Evolutionary conservation across 2,329 filamentous ascomycete species (phyloP).

Genomic region (Hypoxylon sp.): DNA sequence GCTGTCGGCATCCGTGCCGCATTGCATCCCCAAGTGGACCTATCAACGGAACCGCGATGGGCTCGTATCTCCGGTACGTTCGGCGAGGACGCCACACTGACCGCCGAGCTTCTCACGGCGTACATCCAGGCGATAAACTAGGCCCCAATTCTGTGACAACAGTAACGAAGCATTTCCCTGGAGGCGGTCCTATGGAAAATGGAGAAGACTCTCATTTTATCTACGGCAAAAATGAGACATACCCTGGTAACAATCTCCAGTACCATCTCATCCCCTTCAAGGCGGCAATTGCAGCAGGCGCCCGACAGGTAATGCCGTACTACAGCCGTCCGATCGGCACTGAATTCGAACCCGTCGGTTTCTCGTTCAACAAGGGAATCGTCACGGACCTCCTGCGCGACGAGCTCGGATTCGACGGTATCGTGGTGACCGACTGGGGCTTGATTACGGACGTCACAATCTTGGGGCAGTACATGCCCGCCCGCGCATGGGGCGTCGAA

Average conservation of each 20-base stretch:
- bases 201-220: slow-evolving; percentile 65
- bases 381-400: slow-evolving; percentile 61
- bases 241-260: slow-evolving; percentile 63
- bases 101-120: slow-evolving; percentile 53
- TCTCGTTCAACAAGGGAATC: slow-evolving; percentile 64
- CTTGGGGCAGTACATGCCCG: slow-evolving; percentile 58
- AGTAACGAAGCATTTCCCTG: slow-evolving; percentile 66
- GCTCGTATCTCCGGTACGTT: slow-evolving; percentile 59
- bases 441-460: slow-evolving; percentile 60
- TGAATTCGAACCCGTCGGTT: slow-evolving; percentile 60
- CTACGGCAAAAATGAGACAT: slow-evolving; percentile 64
- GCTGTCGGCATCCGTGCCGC: slow-evolving; percentile 58
- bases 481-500: slow-evolving; percentile 64
- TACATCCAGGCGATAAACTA: slow-evolving; percentile 60
- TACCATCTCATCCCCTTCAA: slow-evolving; percentile 64
- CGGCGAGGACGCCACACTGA: slow-evolving; percentile 61
- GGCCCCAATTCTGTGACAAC: slow-evolving; percentile 59
- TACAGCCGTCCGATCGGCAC: slow-evolving; percentile 62
- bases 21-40: slow-evolving; percentile 63
- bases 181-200: slow-evolving; percentile 60
- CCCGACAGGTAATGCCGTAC: slow-evolving; percentile 65
- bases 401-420: slow-evolving; percentile 63
- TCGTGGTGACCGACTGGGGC: slow-evolving; percentile 66
- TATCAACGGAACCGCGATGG: slow-evolving; percentile 65
- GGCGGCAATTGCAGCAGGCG: slow-evolving; percentile 61